Base-by-base conservation (phyloP, 2,329 filamentous ascomycete genomes). In the Alternaria arborescens region DNA sequence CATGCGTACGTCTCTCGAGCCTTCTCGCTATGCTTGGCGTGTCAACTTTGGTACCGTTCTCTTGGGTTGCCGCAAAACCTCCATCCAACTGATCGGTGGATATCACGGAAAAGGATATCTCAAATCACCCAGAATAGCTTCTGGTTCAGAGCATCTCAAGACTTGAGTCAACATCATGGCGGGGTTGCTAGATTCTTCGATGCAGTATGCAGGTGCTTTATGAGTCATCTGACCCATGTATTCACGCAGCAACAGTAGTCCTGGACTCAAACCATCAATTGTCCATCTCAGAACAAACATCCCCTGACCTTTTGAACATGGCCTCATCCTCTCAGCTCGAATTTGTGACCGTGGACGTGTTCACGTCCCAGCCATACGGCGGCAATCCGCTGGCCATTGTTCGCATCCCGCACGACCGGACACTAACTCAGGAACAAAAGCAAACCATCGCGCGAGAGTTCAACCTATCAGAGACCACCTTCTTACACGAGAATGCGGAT, bases 311-410 rank as follows among this genome's bases (percentile, higher is more conserved):
- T 43, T 51, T 41, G 60, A 47, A n/a, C 41, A 69, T 72, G 69
- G 47, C 64, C 22, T 60, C 66, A 11, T 11, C 54, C 8, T 47
- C 60, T n/a, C 62, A 71, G 38, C 72, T 78, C 47, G 65, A 74
- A 14, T 80, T 76, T 61, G 69, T 71, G 7, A 82, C 80, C 8
- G 64, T 82, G 32, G 76, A 82, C 62, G 84, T 86, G 55, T 86
- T 86, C 73, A 84, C 83, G 5, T 67, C 74, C 4, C 78, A 75
- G n/a, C 77, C 74, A 43, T 86, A 82, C 69, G 66, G 70, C 44
- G 85, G 85, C 43, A 87, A 88, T 62, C 86, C 83, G 3, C 77
- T 88, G 1, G 86, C 82, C n/a, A 80, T 88, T n/a, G 81, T 87
- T 61, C 77, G 80, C 41, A 75, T 87, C 12, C 79, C 81, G 4